A percentile compares a stretch with the other conserved stretches of the same genome.
Evolutionary conservation across 441 rosid genomes (phyloP).

Genomic region (Populus hybrid): DNA sequence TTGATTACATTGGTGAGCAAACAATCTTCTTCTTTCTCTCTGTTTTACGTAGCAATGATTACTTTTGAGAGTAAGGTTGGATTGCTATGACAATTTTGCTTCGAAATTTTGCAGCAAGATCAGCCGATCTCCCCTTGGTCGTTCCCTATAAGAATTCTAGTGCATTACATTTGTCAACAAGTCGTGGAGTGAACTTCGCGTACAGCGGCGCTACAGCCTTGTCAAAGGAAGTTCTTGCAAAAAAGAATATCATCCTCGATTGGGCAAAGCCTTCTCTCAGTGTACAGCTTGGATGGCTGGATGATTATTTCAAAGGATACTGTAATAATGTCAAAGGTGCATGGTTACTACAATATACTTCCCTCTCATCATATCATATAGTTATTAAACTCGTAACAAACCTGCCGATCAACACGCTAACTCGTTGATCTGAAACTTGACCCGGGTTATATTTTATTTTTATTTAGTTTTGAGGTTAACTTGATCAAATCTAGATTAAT

Average conservation of each 20-base stretch:
- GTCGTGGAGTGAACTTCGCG: constrained; percentile 13
- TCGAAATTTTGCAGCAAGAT: constrained; percentile 11
- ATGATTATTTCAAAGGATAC: background rate
- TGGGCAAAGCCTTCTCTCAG: background rate
- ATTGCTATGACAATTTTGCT: no score
- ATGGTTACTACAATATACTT: background rate
- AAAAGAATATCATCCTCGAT: background rate
- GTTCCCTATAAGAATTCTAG: background rate
- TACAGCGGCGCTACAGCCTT: constrained; percentile 12
- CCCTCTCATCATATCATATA: background rate
- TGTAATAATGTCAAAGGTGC: background rate
- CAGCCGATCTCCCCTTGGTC: constrained; percentile 20
- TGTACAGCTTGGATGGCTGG: constrained; percentile 9
- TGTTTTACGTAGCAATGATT: no score
- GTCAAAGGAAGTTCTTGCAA: background rate
- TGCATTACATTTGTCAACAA: no score
- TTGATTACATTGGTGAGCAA: constrained; percentile 28
- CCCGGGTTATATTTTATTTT: no score
- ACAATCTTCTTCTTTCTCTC: background rate
- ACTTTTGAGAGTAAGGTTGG: no score
- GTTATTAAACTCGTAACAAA: no score
- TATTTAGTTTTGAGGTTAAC: no score
- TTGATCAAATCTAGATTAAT: no score
- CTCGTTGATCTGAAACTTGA: no score
- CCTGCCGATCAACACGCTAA: no score